Conservation (phyloP, 2,329 filamentous ascomycete genomes). For the Curvularia sp. region DNA sequence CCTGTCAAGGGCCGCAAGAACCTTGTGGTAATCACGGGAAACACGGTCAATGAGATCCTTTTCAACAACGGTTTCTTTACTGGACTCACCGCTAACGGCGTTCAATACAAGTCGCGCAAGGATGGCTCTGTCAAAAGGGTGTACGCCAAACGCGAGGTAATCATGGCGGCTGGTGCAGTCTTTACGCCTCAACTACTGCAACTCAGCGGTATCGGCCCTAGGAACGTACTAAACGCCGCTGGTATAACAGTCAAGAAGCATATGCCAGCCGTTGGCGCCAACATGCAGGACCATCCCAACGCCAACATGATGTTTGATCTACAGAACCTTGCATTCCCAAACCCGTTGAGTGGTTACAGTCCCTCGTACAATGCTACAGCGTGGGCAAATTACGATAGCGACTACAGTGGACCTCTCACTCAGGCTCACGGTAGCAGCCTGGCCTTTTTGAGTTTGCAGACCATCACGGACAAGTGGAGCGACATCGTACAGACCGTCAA, state of each 20-base stretch:
- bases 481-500: constrained; percentile 29
- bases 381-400: constrained; percentile 36
- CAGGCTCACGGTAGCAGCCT: constrained; percentile 36
- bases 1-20: constrained; percentile 33
- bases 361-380: constrained; percentile 36
- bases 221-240: constrained; percentile 30
- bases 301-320: constrained; percentile 32
- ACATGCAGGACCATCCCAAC: constrained; percentile 46
- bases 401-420: constrained; percentile 39
- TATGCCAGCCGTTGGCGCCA: constrained; percentile 41
- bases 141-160: constrained; percentile 58
- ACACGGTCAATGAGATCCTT: constrained; percentile 36
- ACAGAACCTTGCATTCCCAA: constrained; percentile 32
- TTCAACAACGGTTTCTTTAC: constrained; percentile 28
- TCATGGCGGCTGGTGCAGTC: constrained; percentile 66
- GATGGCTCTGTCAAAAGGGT: constrained; percentile 30
- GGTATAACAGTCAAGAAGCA: constrained; percentile 37
- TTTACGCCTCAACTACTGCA: constrained; percentile 63
- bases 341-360: constrained; percentile 31
- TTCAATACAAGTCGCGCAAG: constrained; percentile 30
- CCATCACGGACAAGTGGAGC: constrained; percentile 26
- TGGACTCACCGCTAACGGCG: constrained; percentile 29
- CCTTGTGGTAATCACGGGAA: constrained; percentile 31
- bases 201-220: constrained; percentile 42
- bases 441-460: constrained; percentile 30